Evolutionary conservation across 106 monocot genomes (phyloP), one percentile per base, ranked within the genome.

Genomic region (Narthecium ossifragum): DNA sequence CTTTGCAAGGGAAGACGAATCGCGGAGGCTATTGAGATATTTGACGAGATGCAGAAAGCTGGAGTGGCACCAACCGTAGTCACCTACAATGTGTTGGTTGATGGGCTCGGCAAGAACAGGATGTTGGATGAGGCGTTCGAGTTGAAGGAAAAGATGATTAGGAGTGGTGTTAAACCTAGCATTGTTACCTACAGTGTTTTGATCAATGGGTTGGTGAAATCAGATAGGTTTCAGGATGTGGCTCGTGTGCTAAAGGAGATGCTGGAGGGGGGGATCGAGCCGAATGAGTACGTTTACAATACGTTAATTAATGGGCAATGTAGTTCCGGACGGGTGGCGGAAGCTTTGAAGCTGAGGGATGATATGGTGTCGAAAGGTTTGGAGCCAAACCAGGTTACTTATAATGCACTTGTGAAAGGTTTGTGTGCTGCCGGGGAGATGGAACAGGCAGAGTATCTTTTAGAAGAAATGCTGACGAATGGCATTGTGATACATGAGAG

Each of bases 241-340:
- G 31, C 12, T 45, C 17, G 1, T 53, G 8, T 90, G 8, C 53
- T 94, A 43, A 58, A 65, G 31, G 94, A 94, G 66, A 90, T 94
- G 94, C 46, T 56, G 14, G 67, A 53, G 50, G 75, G 68, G 36
- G 85, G 85, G 1, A 63, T 90, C 48, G 26, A 36, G 10, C 80
- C 75, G 5, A 90, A 86, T 77, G 80, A 67, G 74, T 66, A 75
- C 75, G 61, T 94, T 20, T 94, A 89, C 41, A 94, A 90, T 56
- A 68, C 65, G 43, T 57, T 94, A 53, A 85, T 94, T 37, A 67
- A 78, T 65, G 86, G 89, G 30, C 72, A 94, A 65, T 83, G 77
- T 56, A 75, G 45, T 32, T 74, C 55, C 60, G 77, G 75, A 14
- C 55, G 70, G 23, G 71, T 51, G 15, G 57, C 23, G 30, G 64